phyloP scores from a whole-genome alignment of 2,329 filamentous ascomycete species.

The Dryadomyces quercus-mongolicae region DNA sequence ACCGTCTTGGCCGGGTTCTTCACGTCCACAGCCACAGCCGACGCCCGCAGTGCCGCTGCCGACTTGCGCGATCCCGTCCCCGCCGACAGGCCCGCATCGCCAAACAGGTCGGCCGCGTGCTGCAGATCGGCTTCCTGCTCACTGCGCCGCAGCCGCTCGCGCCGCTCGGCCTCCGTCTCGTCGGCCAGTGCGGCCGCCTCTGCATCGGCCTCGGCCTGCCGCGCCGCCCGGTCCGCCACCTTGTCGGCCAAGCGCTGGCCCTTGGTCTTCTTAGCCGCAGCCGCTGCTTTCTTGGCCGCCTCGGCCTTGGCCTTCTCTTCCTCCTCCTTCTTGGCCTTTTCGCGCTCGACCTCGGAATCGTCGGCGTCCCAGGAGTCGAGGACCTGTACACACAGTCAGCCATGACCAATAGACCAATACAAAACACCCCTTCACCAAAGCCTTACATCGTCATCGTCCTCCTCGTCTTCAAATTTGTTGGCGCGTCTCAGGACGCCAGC shows the following conservation, averaged over 20 bases:
- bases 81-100: slow-evolving; percentile 54
- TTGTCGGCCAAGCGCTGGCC: slow-evolving; percentile 74
- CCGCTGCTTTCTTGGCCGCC: slow-evolving; percentile 74
- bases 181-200: slow-evolving; percentile 54
- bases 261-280: slow-evolving; percentile 85
- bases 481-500: slow-evolving; percentile 28
- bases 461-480: slow-evolving; percentile 82
- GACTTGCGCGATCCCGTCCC: slow-evolving; percentile 60
- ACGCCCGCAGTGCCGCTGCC: slow-evolving; percentile 42
- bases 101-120: slow-evolving; percentile 86
- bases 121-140: slow-evolving; percentile 83
- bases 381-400: slow-evolving; percentile 41
- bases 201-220: slow-evolving; percentile 38
- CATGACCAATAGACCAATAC: background rate
- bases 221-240: slow-evolving; percentile 46
- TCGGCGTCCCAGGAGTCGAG: slow-evolving; percentile 96
- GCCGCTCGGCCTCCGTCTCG: slow-evolving; percentile 60
- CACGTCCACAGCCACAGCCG: slow-evolving; percentile 55
- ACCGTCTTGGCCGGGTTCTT: slow-evolving; percentile 67
- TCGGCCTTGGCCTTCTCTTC: slow-evolving; percentile 84
- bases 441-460: slow-evolving; percentile 49
- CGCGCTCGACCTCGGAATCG: slow-evolving; percentile 91
- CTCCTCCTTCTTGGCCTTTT: slow-evolving; percentile 80
- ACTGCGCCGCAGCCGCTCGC: slow-evolving; percentile 61
- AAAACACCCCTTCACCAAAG: too few relatives aligned